Conservation (phyloP, 352 stramenopile species). For the Globisporangium yorkense region DNA sequence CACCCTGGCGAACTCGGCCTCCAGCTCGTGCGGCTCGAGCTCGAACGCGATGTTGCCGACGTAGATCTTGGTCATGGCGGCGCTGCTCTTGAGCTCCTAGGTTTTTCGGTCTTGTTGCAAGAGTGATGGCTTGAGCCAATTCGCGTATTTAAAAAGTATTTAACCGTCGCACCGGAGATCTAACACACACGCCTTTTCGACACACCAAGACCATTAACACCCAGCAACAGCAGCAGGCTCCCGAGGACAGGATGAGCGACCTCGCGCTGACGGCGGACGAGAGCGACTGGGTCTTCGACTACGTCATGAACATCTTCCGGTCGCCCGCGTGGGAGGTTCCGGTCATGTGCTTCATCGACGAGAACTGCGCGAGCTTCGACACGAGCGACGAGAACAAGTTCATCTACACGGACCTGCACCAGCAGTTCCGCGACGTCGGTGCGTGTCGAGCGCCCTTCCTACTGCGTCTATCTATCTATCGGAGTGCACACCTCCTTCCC, state of each 20-base stretch:
- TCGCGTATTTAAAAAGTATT: neutral
- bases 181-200: neutral
- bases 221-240: neutral
- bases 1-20: conserved; percentile 45
- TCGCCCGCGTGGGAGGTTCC: conserved; percentile 84
- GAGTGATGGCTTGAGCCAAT: too few relatives aligned
- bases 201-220: too few relatives aligned
- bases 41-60: conserved; percentile 60
- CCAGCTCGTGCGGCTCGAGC: conserved; percentile 33
- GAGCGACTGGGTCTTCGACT: conserved; percentile 88
- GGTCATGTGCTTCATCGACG: conserved; percentile 88
- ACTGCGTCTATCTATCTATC: neutral
- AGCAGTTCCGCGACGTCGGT: conserved; percentile 72
- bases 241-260: conserved; percentile 9
- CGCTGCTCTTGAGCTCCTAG: conserved; percentile 11
- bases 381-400: conserved; percentile 90
- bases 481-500: too few relatives aligned
- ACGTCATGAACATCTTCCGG: conserved; percentile 83
- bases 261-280: conserved; percentile 49
- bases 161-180: neutral
- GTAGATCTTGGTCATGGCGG: conserved; percentile 58
- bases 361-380: conserved; percentile 86
- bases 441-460: neutral
- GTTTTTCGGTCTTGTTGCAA: neutral
- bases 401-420: conserved; percentile 78